These are phyloP conservation scores for Candida parachauliodes DNA, from an alignment of 805 yeast species.

Conservation along the genomic window DNA sequence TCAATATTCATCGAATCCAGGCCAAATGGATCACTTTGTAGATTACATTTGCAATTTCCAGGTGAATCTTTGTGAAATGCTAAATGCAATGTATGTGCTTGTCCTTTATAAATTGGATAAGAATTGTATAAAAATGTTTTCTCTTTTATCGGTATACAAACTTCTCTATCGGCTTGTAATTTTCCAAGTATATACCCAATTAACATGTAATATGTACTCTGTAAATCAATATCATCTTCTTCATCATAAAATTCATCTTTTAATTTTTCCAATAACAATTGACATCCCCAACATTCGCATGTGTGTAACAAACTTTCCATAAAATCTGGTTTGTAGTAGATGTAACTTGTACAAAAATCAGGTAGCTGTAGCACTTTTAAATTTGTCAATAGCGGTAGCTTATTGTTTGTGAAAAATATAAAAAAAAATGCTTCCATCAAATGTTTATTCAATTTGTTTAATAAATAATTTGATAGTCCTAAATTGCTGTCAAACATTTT, in stretches of 20 bases:
- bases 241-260: constrained; percentile 19
- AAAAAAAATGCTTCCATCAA: constrained; percentile 35
- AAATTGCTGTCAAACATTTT: constrained; percentile 33
- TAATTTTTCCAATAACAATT: constrained; percentile 21
- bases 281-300: constrained; percentile 35
- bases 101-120: constrained; percentile 34
- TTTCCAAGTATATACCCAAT: constrained; percentile 32
- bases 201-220: constrained; percentile 27
- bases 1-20: constrained; percentile 21
- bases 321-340: constrained; percentile 35
- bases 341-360: constrained; percentile 34
- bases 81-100: constrained; percentile 30
- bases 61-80: constrained; percentile 21
- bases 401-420: constrained; percentile 16
- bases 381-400: constrained; percentile 11
- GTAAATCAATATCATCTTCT: constrained; percentile 17
- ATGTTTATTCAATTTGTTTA: constrained; percentile 30
- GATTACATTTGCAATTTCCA: constrained; percentile 19
- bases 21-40: constrained; percentile 23
- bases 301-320: constrained; percentile 32
- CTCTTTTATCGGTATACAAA: constrained; percentile 31
- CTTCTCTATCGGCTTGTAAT: constrained; percentile 34
- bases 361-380: constrained; percentile 26
- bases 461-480: constrained; percentile 25
- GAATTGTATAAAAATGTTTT: constrained; percentile 17